Evolutionary conservation across 2,329 filamentous ascomycete species (phyloP).

Genomic region (Cytospora leucostoma): DNA sequence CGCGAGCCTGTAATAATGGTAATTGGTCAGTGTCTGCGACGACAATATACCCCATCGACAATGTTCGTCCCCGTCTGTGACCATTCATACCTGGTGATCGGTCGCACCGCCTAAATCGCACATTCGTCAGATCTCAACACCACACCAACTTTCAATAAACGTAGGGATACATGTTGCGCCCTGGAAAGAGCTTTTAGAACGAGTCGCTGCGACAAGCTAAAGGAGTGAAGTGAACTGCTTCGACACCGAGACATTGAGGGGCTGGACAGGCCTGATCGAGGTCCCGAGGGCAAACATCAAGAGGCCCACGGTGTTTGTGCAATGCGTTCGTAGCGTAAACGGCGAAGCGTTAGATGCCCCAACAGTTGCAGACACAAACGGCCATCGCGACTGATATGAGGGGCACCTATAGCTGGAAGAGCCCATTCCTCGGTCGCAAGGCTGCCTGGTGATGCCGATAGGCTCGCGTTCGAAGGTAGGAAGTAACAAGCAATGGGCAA

Average conservation of each 20-base stretch:
- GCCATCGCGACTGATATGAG: neutral
- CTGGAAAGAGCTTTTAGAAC: constrained; percentile 30
- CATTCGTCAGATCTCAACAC: constrained; percentile 36
- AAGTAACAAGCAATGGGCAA: constrained; percentile 20
- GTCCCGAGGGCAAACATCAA: neutral
- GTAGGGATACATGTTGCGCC: constrained; percentile 18
- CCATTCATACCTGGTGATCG: constrained; percentile 68
- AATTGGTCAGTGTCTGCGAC: constrained; percentile 32
- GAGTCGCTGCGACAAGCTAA: constrained; percentile 13
- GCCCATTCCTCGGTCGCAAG: neutral
- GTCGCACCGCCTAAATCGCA: constrained; percentile 65
- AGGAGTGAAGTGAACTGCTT: constrained; percentile 1
- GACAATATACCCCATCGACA: constrained; percentile 28
- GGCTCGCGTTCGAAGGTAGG: constrained; percentile 17
- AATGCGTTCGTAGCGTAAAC: neutral
- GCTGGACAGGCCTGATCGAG: neutral
- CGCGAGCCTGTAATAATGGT: constrained; percentile 63
- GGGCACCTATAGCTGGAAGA: neutral
- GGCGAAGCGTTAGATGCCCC: neutral
- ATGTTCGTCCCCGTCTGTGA: constrained; percentile 30
- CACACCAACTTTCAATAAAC: constrained; percentile 23
- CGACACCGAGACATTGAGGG: neutral
- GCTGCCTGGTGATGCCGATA: constrained; percentile 13
- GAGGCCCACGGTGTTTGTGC: neutral
- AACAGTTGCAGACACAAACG: neutral